phyloP scores from a whole-genome alignment of 495 filamentous ascomycete genomes.

The Aspergillus sclerotiicarbonarius region DNA sequence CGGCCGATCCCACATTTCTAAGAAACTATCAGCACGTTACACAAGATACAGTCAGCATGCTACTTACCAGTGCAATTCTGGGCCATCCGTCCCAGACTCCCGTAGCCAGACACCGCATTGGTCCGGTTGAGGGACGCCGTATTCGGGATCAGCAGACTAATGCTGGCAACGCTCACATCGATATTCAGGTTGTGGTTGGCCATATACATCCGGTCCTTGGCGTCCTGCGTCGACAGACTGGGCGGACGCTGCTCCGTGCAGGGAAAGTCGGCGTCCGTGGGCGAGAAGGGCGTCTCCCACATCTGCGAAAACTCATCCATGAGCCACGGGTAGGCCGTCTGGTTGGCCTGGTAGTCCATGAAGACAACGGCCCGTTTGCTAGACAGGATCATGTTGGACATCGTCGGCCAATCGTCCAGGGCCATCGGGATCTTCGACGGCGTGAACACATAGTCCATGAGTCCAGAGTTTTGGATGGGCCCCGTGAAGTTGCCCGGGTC shows the following conservation, averaged over 20 bases:
- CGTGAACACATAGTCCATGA: constrained; percentile 67
- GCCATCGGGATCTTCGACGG: constrained; percentile 67
- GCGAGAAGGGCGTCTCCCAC: constrained; percentile 67
- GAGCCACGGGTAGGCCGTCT: constrained; percentile 66
- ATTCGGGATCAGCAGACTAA: constrained; percentile 72
- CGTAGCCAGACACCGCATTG: constrained; percentile 61
- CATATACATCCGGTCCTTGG: constrained; percentile 70
- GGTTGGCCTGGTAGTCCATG: constrained; percentile 83
- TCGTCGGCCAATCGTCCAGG: constrained; percentile 78
- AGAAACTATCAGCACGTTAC: constrained; percentile 12
- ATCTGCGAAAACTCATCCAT: constrained; percentile 66
- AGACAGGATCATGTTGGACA: constrained; percentile 72
- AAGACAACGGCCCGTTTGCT: constrained; percentile 63
- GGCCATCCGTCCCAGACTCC: constrained; percentile 70
- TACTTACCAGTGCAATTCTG: constrained; percentile 62
- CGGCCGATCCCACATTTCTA: constrained; percentile 61
- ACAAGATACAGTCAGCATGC: not conserved
- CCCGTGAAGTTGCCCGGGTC: constrained; percentile 56
- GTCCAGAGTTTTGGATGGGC: constrained; percentile 64
- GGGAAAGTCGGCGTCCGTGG: constrained; percentile 56
- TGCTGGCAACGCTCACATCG: constrained; percentile 60
- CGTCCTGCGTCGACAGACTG: constrained; percentile 48
- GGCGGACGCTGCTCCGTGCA: constrained; percentile 62
- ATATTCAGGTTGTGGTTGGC: constrained; percentile 91
- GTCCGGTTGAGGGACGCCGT: constrained; percentile 62